These are phyloP conservation scores for Carex pumila DNA, from an alignment of 176 grass and related monocot species.

Conservation along the genomic window DNA sequence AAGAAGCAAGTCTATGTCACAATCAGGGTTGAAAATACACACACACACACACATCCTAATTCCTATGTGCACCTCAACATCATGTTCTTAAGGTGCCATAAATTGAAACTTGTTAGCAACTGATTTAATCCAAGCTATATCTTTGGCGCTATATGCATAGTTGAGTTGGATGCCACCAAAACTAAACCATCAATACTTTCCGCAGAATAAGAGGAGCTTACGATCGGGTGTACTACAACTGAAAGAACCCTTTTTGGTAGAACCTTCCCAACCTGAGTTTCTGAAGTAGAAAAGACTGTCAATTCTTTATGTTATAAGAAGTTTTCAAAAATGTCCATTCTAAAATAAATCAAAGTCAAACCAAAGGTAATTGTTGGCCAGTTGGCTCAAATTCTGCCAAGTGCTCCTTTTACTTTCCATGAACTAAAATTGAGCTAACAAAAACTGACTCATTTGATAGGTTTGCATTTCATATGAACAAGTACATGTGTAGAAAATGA, in stretches of 20 bases:
- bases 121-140: conserved; percentile 79
- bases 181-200: conserved; percentile 52
- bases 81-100: not conserved
- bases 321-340: conserved; percentile 13
- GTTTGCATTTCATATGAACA: not conserved
- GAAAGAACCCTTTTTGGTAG: conserved; percentile 62
- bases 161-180: conserved; percentile 68
- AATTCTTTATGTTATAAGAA: conserved; percentile 14
- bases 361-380: not conserved
- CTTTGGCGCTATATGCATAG: conserved; percentile 84
- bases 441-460: not conserved
- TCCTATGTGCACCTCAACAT: not conserved
- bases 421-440: not conserved
- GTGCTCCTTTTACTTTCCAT: not conserved
- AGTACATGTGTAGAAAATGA: too few species aligned
- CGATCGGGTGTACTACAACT: conserved; percentile 48
- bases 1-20: not conserved
- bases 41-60: not conserved
- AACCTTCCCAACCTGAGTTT: conserved; percentile 45
- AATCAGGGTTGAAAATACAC: not conserved
- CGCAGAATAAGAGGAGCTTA: conserved; percentile 25
- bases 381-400: not conserved
- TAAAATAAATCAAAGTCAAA: not conserved
- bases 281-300: conserved; percentile 33
- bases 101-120: conserved; percentile 64